These are phyloP conservation scores for Penicillium paneum DNA, from an alignment of 2,329 filamentous ascomycete genomes.

Conservation along the genomic window DNA sequence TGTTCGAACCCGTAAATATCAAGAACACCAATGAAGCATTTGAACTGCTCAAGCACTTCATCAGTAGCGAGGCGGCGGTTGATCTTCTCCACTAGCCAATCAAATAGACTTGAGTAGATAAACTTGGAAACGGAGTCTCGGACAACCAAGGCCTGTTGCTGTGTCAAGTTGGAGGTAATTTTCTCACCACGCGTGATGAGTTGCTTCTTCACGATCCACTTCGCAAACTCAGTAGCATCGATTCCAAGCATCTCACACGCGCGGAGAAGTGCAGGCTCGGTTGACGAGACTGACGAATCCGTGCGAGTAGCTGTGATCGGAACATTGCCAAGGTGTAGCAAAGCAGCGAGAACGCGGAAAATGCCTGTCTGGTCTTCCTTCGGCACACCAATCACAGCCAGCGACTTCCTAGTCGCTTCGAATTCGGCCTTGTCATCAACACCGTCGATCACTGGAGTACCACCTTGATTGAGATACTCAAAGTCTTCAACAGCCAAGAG, in stretches of 20 bases:
- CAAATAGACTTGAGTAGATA: constrained; percentile 96
- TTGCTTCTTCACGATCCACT: constrained; percentile 99
- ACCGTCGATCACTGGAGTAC: constrained; percentile 83
- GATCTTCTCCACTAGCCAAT: constrained; percentile 98
- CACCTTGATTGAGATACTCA: constrained; percentile 94
- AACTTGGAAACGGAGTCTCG: constrained; percentile 97
- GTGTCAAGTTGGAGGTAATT: constrained; percentile 91
- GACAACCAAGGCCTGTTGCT: constrained; percentile 89
- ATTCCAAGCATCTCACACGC: constrained; percentile 87
- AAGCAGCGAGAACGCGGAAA: constrained; percentile 83
- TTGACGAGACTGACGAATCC: constrained; percentile 76
- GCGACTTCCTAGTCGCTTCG: constrained; percentile 77
- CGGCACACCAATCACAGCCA: constrained; percentile 82
- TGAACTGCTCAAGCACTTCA: constrained; percentile 75
- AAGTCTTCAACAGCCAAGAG: constrained; percentile 84
- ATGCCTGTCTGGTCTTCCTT: constrained; percentile 74
- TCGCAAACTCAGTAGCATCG: constrained; percentile 79
- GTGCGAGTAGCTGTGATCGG: constrained; percentile 89
- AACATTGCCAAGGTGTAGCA: constrained; percentile 92
- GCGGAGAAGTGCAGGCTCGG: constrained; percentile 76
- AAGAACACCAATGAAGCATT: constrained; percentile 92
- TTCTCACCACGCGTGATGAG: constrained; percentile 94
- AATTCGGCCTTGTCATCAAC: constrained; percentile 96
- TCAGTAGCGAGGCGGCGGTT: constrained; percentile 87
- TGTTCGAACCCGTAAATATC: constrained; percentile 99